Percentiles rank a stretch among this genome's conserved stretches.
phyloP scores from a whole-genome alignment of 2,329 filamentous ascomycete genomes.

The Hymenoscyphus linearis region DNA sequence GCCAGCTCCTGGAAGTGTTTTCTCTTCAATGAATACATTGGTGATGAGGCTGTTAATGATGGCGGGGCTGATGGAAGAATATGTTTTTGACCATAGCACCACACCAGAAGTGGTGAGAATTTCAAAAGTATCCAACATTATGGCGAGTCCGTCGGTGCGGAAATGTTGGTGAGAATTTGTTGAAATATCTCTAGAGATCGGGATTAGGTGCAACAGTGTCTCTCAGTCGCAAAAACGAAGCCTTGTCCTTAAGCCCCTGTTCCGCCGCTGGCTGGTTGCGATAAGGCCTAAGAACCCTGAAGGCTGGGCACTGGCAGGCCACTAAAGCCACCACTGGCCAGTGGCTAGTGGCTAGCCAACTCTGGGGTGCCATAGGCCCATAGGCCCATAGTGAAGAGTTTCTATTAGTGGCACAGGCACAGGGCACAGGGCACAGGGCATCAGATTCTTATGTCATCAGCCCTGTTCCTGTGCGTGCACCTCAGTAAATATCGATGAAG shows the following conservation, averaged over 20 bases:
- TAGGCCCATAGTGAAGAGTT: too few relatives aligned
- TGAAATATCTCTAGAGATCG: not conserved
- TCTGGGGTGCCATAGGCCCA: too few relatives aligned
- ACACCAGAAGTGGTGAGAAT: constrained; percentile 94
- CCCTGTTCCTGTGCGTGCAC: too few relatives aligned
- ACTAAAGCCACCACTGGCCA: too few relatives aligned
- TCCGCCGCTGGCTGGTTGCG: too few relatives aligned
- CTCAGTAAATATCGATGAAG: too few relatives aligned
- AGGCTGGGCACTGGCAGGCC: not conserved
- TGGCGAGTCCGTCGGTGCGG: constrained; percentile 6
- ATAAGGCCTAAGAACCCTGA: not conserved
- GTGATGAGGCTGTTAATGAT: constrained; percentile 92
- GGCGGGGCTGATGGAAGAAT: constrained; percentile 71
- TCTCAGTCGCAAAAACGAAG: constrained; percentile 2
- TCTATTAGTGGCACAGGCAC: too few relatives aligned
- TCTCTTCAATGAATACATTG: constrained; percentile 97
- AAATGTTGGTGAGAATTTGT: not conserved
- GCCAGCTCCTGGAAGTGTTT: constrained; percentile 53
- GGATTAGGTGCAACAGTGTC: not conserved
- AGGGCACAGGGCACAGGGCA: too few relatives aligned
- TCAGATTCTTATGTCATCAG: not conserved
- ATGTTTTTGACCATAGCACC: constrained; percentile 90
- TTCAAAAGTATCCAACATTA: constrained; percentile 94
- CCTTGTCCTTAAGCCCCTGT: not conserved
- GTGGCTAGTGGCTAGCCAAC: too few relatives aligned